These are phyloP conservation scores for Dothidotthia symphoricarpi DNA, from an alignment of 2,329 filamentous ascomycete species.

Conservation along the genomic window DNA sequence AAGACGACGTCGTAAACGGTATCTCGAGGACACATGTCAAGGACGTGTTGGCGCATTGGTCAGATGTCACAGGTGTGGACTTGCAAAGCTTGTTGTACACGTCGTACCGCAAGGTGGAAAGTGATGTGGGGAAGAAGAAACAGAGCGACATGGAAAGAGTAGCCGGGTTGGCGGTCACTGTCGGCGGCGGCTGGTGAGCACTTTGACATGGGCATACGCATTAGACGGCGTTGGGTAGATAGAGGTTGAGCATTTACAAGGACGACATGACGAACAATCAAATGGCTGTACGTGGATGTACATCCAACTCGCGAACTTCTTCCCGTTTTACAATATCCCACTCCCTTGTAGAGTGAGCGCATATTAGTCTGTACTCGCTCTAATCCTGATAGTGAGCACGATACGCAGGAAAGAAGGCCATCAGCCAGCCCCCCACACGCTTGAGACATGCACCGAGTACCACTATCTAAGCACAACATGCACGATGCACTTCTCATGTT, in stretches of 20 bases:
- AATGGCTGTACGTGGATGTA: too few relatives aligned
- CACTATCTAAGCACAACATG: too few relatives aligned
- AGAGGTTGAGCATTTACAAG: constrained; percentile 9
- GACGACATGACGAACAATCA: too few relatives aligned
- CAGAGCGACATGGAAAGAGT: constrained; percentile 74
- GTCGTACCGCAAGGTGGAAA: constrained; percentile 87
- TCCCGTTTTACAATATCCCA: too few relatives aligned
- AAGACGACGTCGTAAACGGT: constrained; percentile 53
- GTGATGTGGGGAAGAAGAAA: constrained; percentile 75
- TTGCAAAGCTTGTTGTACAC: constrained; percentile 75
- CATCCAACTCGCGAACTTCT: too few relatives aligned
- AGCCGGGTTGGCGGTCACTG: constrained; percentile 82
- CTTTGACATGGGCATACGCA: constrained; percentile 3
- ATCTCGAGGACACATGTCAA: constrained; percentile 66
- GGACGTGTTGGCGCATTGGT: constrained; percentile 74
- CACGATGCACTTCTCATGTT: too few relatives aligned
- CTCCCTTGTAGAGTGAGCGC: too few relatives aligned
- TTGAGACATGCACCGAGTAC: too few relatives aligned
- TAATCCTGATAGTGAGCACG: too few relatives aligned
- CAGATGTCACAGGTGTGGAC: constrained; percentile 65
- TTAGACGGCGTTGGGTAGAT: constrained; percentile 8
- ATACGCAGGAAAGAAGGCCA: too few relatives aligned
- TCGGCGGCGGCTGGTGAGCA: constrained; percentile 83
- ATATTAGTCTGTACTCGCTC: too few relatives aligned
- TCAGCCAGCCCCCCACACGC: too few relatives aligned